Conservation (phyloP, 1,284 basidiomycete genomes). For the Peniophora sp. region DNA sequence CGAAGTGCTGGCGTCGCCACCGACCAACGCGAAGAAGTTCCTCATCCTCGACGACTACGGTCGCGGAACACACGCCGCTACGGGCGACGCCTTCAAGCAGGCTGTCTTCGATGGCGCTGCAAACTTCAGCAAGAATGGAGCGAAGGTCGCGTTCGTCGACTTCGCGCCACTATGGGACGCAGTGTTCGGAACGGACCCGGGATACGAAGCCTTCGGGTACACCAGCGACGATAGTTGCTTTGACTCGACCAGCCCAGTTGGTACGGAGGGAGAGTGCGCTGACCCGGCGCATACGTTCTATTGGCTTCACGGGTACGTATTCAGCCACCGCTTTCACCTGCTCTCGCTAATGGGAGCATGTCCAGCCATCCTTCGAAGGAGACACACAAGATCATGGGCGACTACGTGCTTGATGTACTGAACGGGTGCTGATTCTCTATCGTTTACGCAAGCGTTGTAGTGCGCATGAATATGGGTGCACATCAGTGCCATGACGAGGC, state of each 20-base stretch:
- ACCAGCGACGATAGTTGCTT: conserved; percentile 19
- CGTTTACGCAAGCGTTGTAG: too few species aligned
- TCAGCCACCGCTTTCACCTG: background rate
- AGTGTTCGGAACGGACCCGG: conserved; percentile 16
- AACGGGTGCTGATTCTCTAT: too few species aligned
- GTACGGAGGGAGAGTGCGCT: conserved; percentile 16
- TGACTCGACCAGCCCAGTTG: conserved; percentile 5
- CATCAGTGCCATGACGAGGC: too few species aligned
- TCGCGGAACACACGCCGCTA: conserved; percentile 14
- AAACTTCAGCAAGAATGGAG: conserved; percentile 7
- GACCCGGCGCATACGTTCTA: conserved; percentile 43
- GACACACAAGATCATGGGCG: conserved; percentile 36
- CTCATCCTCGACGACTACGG: conserved; percentile 23
- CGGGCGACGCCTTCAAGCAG: conserved; percentile 21
- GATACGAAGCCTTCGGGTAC: conserved; percentile 22
- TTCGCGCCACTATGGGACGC: conserved; percentile 22
- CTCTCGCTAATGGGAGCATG: background rate
- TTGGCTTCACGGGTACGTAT: conserved; percentile 37
- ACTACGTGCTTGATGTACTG: conserved; percentile 36
- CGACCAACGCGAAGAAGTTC: conserved; percentile 20
- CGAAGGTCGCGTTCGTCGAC: conserved; percentile 18
- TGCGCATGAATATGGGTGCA: too few species aligned
- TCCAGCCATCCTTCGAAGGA: conserved; percentile 29
- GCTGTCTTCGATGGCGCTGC: conserved; percentile 17
- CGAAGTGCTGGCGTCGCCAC: conserved; percentile 16